phyloP scores from a whole-genome alignment of 2,329 filamentous ascomycete genomes.

The Shiraia bambusicola region DNA sequence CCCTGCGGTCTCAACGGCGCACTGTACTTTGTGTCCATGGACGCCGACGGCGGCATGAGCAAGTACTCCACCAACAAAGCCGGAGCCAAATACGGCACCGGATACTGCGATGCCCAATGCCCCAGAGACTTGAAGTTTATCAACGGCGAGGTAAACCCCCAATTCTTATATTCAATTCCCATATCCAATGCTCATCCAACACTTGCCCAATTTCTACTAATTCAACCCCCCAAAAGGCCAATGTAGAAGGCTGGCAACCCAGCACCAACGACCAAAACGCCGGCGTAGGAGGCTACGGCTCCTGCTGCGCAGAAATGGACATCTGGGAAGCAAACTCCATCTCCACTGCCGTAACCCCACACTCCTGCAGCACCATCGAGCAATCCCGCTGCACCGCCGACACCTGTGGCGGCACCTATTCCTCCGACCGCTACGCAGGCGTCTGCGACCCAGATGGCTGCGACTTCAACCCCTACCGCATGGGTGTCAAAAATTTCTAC shows the following conservation, averaged over 20 bases:
- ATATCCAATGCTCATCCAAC: too few relatives aligned
- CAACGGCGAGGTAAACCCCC: conserved; percentile 44
- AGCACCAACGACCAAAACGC: conserved; percentile 57
- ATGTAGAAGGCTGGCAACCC: conserved; percentile 56
- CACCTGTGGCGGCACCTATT: conserved; percentile 47
- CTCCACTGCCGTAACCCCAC: conserved; percentile 63
- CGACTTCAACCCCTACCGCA: conserved; percentile 62
- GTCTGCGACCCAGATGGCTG: conserved; percentile 68
- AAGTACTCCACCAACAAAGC: conserved; percentile 50
- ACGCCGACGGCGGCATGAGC: conserved; percentile 59
- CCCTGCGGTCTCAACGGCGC: conserved; percentile 68
- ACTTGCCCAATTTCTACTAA: too few relatives aligned
- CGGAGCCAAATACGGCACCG: conserved; percentile 54
- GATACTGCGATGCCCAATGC: conserved; percentile 43
- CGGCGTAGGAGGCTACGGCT: conserved; percentile 56
- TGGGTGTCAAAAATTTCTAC: conserved; percentile 64
- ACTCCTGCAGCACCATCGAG: conserved; percentile 58
- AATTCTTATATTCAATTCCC: too few relatives aligned
- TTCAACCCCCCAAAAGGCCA: conserved; percentile 45
- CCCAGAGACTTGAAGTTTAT: conserved; percentile 53
- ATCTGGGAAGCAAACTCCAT: conserved; percentile 66
- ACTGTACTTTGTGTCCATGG: conserved; percentile 57
- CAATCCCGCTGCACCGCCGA: conserved; percentile 56
- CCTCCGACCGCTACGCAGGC: conserved; percentile 61
- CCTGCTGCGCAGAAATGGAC: conserved; percentile 67